phyloP scores from a whole-genome alignment of 1,139 yeast species.

The Meyerozyma elateridarum region DNA sequence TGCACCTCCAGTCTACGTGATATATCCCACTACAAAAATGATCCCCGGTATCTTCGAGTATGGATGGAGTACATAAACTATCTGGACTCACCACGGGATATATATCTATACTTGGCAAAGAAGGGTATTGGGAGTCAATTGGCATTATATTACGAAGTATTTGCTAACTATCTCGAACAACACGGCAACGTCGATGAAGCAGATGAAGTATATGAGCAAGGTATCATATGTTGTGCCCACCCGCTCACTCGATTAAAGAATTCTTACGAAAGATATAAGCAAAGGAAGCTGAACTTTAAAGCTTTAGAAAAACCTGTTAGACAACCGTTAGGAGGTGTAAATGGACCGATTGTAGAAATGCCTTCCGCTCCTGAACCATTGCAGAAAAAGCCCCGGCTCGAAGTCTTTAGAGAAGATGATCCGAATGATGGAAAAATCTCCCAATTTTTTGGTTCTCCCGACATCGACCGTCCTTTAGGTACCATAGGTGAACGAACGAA shows the following conservation, averaged over 20 bases:
- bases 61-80: constrained; percentile 77
- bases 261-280: constrained; percentile 45
- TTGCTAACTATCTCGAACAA: constrained; percentile 62
- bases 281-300: constrained; percentile 18
- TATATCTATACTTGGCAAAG: constrained; percentile 68
- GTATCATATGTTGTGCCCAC: constrained; percentile 57
- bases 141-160: constrained; percentile 76
- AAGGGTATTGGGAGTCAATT: constrained; percentile 67
- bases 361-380: constrained; percentile 6
- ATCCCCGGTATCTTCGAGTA: constrained; percentile 68
- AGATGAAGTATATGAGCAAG: constrained; percentile 54
- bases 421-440: constrained; percentile 16
- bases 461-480: constrained; percentile 36
- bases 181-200: constrained; percentile 56
- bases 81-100: constrained; percentile 67
- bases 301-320: constrained; percentile 6
- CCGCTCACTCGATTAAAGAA: constrained; percentile 55
- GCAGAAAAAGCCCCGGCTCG: constrained; percentile 23
- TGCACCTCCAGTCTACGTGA: constrained; percentile 72
- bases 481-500: constrained; percentile 49
- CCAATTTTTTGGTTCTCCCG: constrained; percentile 19
- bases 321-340: constrained; percentile 1
- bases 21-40: constrained; percentile 65
- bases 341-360: constrained; percentile 4
- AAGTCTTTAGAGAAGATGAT: constrained; percentile 26